Evolutionary conservation across 352 stramenopile genomes (phyloP), one percentile per base, ranked within the genome.

Genomic region (Phytopythium vexans): DNA sequence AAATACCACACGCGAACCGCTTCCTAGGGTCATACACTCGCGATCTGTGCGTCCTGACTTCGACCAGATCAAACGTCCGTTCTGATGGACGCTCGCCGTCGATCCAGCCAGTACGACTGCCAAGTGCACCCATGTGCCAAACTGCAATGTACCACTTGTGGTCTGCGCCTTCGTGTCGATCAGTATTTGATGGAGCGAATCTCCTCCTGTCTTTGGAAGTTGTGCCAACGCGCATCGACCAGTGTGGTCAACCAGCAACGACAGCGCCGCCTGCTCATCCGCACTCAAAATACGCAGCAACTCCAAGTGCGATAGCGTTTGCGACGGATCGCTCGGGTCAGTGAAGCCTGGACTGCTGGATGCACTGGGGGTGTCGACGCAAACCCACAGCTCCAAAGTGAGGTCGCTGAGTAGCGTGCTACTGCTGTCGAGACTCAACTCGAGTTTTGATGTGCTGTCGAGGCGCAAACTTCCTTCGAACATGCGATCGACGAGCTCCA

Each of bases 381-480:
- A 64, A 1, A 79, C 40, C 81, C 81, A 91, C 31, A 74, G 77
- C 47, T 89, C 76, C 12, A 86, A 54, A 1, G 72, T 82, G 41
- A 58, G 73, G 43, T 91, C 81, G 33, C 61, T 60, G 2, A 66
- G 54, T 0, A 69, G 45, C 6, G 65, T 11, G 8, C 44, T 27
- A 10, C 39, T 58, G 14, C 39, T 55, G 33, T 66, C 79, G 3
- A 15, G 14, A 72, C 12, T 34, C 36, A 77, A n/a, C 21, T 57
- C 40, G 36, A 77, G 10, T 34, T 53, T 31, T 6, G 44, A 46
- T 10, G 43, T 33, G 6, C 46, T 14, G 7, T 42, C 42, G 39
- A 80, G 41, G 3, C 40, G 44, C 33, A 75, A 43, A 15, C 63
- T 78, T 0, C 77, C 77, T 21, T 58, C 41, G 37, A 88, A 73